Base-by-base conservation (phyloP, 257 asterid genomes). In the Solanum neorickii region DNA sequence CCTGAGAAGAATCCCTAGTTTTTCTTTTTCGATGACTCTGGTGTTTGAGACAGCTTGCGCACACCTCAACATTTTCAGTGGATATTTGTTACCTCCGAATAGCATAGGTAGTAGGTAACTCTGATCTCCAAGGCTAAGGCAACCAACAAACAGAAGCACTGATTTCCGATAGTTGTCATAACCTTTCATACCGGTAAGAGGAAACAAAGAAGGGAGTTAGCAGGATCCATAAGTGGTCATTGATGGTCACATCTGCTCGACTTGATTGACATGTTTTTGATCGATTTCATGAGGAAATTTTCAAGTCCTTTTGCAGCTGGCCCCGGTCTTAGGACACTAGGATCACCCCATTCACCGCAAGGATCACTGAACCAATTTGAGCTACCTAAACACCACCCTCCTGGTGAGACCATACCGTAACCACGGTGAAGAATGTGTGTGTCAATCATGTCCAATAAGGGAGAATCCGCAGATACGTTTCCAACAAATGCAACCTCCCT, bases 351-450 rank as follows among this genome's bases (percentile, higher is more conserved):
- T 27, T 89, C 84, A 18, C 21, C 66, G 56, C 93, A 91, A 39
- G 93, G 87, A 72, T 89, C 91, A 46, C 88, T 29, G 80, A 86
- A 86, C 87, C 90, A 84, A 80, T 91, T 87, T 39, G 89, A 21
- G 83, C 86, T 86, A 47, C 92, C 93, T 60, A 91, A 80, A 86
- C 93, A 91, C 93, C 93, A 91, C 3, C 90, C 93, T 20, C 93
- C 93, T 10, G 93, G 92, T 41, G 91, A 47, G 72, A 88, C 83
- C 85, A 47, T 83, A 62, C 89, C 86, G 31, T 35, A 70, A 14
- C 87, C 86, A 25, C 90, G 88, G 35, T 86, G 87, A 33, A 91
- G 93, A 70, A 86, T 66, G 72, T 83, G 88, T 9, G 89, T 87
- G 74, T 91, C 93, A 86, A 91, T 90, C 90, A 62, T 60, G 85